Base-by-base conservation (phyloP, 1,139 yeast genomes). In the Hemisphaericaspora subhashii region DNA sequence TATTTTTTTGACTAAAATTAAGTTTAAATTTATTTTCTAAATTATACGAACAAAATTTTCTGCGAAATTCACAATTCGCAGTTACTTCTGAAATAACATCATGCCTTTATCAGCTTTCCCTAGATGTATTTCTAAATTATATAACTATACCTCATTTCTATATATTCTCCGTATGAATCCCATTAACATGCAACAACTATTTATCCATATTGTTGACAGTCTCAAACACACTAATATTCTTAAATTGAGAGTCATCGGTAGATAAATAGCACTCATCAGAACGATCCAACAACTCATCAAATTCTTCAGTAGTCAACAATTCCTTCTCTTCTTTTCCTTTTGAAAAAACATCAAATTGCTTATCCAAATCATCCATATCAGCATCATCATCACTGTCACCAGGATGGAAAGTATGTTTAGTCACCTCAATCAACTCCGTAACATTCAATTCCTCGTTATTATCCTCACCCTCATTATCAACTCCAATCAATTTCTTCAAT, bases 241-340 rank as follows among this genome's bases (percentile, higher is more conserved):
- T 51, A 45, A 64, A 70, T 10, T 56, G 52, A 2, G 44, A 37
- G 4, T 57, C 55, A 34, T 50, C 53, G 8, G 47, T 44, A 4
- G 44, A 39, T 11, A 42, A 46, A 55, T 79, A 83, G 18, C 83
- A 76, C 10, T 57, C 58, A 0, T 52, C 47, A 2, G 78, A 64
- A 35, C 90, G 63, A 55, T 82, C 85, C 39, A 78, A 56, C 41
- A 85, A 55, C 47, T 77, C 83, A 0, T 59, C 50, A 25, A 83
- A 47, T 48, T 83, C 90, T 2, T 53, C 63, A 0, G 58, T 55
- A 2, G 53, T 43, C 23, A 68, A 55, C 5, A 47, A 35, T 12
- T n/a, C n/a, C n/a, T n/a, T n/a, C n/a, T n/a, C n/a, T n/a, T n/a
- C n/a, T n/a, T n/a, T n/a, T n/a, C n/a, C n/a, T n/a, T n/a, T n/a